phyloP scores from a whole-genome alignment of 1,284 basidiomycete genomes.

The Serendipita sp. region DNA sequence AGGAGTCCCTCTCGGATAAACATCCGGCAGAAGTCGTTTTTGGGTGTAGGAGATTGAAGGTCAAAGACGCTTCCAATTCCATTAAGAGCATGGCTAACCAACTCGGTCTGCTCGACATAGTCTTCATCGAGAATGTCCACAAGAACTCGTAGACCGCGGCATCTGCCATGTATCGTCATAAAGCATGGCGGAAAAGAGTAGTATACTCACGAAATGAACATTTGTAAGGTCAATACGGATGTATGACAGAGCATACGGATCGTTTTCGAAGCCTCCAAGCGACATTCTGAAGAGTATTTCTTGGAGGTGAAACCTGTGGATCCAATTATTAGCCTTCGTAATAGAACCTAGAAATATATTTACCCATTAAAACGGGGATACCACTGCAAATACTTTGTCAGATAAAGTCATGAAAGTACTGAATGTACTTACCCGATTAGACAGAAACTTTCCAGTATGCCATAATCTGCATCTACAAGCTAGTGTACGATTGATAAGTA shows the following conservation, averaged over 20 bases:
- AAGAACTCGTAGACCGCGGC: conserved; percentile 83
- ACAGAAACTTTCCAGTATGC: conserved; percentile 88
- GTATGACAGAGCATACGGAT: conserved; percentile 85
- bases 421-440: conserved; percentile 57
- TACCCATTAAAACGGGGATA: conserved; percentile 85
- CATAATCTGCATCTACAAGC: conserved; percentile 78
- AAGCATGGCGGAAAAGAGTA: conserved; percentile 8
- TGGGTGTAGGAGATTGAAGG: conserved; percentile 84
- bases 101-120: conserved; percentile 74
- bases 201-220: conserved; percentile 81
- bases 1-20: conserved; percentile 90
- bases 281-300: conserved; percentile 83
- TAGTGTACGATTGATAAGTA: conserved; percentile 21
- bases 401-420: not conserved
- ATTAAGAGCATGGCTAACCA: conserved; percentile 89
- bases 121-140: conserved; percentile 95
- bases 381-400: conserved; percentile 32
- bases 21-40: conserved; percentile 97
- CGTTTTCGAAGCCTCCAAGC: conserved; percentile 90
- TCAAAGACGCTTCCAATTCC: conserved; percentile 94
- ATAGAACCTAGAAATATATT: conserved; percentile 16
- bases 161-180: conserved; percentile 33
- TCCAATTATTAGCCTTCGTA: conserved; percentile 11
- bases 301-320: conserved; percentile 75
- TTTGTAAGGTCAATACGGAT: conserved; percentile 84